These are phyloP conservation scores for Scalesia atractyloides DNA, from an alignment of 129 eudicot genomes.

Conservation along the genomic window DNA sequence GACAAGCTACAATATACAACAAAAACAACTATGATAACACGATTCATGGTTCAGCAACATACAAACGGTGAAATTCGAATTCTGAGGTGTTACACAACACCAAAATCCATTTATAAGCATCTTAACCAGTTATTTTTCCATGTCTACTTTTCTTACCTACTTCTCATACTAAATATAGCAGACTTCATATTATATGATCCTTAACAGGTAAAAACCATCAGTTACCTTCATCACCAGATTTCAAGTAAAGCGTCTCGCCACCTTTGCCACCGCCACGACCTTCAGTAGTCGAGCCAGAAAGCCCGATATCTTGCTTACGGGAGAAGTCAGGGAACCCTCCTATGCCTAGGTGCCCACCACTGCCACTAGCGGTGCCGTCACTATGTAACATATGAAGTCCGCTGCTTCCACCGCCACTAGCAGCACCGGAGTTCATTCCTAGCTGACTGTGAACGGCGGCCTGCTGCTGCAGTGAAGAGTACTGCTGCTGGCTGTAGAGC, in stretches of 20 bases:
- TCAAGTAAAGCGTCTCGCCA: constrained; percentile 62
- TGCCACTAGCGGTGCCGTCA: constrained; percentile 40
- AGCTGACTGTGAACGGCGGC: constrained; percentile 58
- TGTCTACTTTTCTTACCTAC: constrained; percentile 25
- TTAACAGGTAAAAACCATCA: constrained; percentile 22
- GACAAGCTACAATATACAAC: constrained; percentile 1
- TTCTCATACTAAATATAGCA: constrained; percentile 24
- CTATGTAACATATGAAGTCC: constrained; percentile 69
- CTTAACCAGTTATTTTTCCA: constrained; percentile 29
- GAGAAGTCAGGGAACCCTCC: constrained; percentile 59
- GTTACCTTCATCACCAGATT: constrained; percentile 56
- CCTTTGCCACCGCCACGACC: constrained; percentile 47
- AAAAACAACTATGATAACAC: neutral
- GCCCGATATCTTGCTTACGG: constrained; percentile 49
- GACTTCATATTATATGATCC: constrained; percentile 5
- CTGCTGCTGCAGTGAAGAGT: constrained; percentile 62
- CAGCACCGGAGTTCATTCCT: constrained; percentile 59
- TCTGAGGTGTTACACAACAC: constrained; percentile 21
- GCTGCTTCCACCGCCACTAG: constrained; percentile 37
- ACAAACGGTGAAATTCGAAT: constrained; percentile 3
- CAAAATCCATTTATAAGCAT: constrained; percentile 33
- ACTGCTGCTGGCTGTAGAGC: constrained; percentile 68
- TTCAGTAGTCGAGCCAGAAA: constrained; percentile 35
- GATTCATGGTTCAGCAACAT: constrained; percentile 24
- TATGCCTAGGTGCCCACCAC: constrained; percentile 40